phyloP scores from a whole-genome alignment of 768 basidiomycete species.

The Mycena vulgaris region DNA sequence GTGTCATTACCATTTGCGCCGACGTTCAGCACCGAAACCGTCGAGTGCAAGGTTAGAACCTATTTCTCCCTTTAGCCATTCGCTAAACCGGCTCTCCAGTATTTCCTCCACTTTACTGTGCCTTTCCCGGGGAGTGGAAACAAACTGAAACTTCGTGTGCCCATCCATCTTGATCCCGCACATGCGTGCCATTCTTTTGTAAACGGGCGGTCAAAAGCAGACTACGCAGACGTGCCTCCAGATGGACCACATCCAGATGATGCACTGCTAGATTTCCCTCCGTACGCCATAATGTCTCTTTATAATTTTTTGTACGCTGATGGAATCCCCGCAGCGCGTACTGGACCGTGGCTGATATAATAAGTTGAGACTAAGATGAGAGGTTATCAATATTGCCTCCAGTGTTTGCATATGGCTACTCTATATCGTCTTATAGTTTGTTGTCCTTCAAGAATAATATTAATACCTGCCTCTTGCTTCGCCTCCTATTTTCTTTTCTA shows the following conservation, averaged over 20 bases:
- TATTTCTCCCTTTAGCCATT: neutral
- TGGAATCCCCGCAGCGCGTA: neutral
- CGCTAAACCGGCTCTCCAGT: neutral
- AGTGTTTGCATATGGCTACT: too few species aligned
- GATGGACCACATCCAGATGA: slow-evolving; percentile 9
- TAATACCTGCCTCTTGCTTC: too few species aligned
- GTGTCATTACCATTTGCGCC: slow-evolving; percentile 32
- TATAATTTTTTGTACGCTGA: too few species aligned
- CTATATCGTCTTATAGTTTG: too few species aligned
- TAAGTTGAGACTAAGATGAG: too few species aligned
- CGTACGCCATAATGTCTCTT: neutral
- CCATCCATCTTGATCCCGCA: slow-evolving; percentile 30
- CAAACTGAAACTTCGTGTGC: slow-evolving; percentile 27
- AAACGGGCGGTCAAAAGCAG: neutral
- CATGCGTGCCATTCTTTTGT: slow-evolving; percentile 10
- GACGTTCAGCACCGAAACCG: slow-evolving; percentile 33
- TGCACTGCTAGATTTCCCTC: slow-evolving; percentile 17
- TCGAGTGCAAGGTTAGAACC: slow-evolving; percentile 33
- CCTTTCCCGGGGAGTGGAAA: slow-evolving; percentile 32
- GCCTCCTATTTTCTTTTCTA: too few species aligned
- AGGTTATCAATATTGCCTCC: too few species aligned
- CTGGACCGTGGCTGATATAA: neutral
- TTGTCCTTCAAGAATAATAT: too few species aligned
- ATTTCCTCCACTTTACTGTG: neutral
- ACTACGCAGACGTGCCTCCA: slow-evolving; percentile 32